Evolutionary conservation across 2,329 filamentous ascomycete genomes (phyloP).

Genomic region (Curvularia sp.): DNA sequence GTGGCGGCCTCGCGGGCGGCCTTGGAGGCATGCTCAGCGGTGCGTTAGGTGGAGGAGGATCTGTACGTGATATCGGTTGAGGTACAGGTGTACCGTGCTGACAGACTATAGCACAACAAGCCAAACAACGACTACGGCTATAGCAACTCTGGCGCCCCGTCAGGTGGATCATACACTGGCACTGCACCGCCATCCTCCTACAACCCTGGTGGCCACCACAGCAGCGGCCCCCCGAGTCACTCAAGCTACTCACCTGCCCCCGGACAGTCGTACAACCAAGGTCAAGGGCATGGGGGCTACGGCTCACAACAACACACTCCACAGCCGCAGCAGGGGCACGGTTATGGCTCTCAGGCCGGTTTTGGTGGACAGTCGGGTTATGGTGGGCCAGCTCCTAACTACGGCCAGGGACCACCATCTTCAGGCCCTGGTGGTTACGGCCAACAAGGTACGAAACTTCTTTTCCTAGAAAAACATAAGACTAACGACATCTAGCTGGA

Average conservation of each 20-base stretch:
- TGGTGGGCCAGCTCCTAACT: constrained; percentile 14
- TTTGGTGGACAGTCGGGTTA: constrained; percentile 35
- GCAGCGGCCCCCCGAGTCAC: constrained; percentile 31
- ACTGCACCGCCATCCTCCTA: constrained; percentile 69
- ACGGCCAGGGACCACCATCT: constrained; percentile 15
- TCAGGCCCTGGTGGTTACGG: constrained; percentile 32
- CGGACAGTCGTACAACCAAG: constrained; percentile 29
- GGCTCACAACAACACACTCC: constrained; percentile 21
- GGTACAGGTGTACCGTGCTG: constrained; percentile 6
- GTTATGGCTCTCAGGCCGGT: constrained; percentile 35
- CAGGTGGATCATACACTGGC: constrained; percentile 65
- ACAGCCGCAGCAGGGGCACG: constrained; percentile 16
- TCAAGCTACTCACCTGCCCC: constrained; percentile 28
- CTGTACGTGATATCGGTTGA: constrained; percentile 33
- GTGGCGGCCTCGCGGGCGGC: constrained; percentile 19
- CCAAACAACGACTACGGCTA: constrained; percentile 62
- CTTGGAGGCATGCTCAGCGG: constrained; percentile 44
- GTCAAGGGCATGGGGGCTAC: constrained; percentile 18
- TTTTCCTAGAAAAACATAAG: neutral
- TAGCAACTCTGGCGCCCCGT: constrained; percentile 59
- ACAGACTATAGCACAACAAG: constrained; percentile 38
- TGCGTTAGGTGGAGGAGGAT: constrained; percentile 47
- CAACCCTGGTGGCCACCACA: constrained; percentile 51
- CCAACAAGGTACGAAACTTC: constrained; percentile 27
- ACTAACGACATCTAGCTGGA: constrained; percentile 30